Percentiles rank a stretch among this genome's conserved stretches.
Evolutionary conservation across 352 stramenopile genomes (phyloP).

Genomic region (Phytophthora sojae): DNA sequence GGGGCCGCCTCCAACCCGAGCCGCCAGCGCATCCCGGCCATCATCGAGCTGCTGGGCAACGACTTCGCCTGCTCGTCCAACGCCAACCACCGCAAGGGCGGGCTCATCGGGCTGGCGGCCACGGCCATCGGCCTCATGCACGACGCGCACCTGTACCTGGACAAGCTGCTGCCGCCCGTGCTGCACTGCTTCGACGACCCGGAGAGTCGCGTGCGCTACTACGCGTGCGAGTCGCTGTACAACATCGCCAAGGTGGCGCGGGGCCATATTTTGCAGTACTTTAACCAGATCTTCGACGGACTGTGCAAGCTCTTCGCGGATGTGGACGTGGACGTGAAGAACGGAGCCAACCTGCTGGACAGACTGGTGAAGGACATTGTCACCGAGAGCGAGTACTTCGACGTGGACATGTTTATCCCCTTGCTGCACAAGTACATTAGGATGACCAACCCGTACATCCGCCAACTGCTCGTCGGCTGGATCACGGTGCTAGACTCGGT

Average conservation of each 20-base stretch:
- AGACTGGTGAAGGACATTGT: slow-evolving; percentile 99
- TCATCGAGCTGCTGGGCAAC: slow-evolving; percentile 97
- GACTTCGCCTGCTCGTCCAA: slow-evolving; percentile 99
- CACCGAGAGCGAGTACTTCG: slow-evolving; percentile 98
- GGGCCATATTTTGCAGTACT: slow-evolving; percentile 96
- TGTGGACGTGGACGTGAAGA: slow-evolving; percentile 99
- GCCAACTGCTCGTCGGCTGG: slow-evolving; percentile 98
- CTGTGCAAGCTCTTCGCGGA: slow-evolving; percentile 97
- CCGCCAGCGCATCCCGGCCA: slow-evolving; percentile 89
- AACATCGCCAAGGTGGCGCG: slow-evolving; percentile 99
- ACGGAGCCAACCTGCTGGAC: slow-evolving; percentile 92
- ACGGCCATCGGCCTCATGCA: slow-evolving; percentile 98
- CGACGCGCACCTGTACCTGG: slow-evolving; percentile 91
- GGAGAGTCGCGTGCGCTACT: slow-evolving; percentile 98
- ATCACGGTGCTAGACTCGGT: slow-evolving; percentile 99
- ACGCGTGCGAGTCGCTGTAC: slow-evolving; percentile 99
- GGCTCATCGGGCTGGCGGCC: slow-evolving; percentile 98
- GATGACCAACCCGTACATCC: slow-evolving; percentile 99
- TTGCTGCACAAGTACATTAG: slow-evolving; percentile 99
- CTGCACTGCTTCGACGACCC: slow-evolving; percentile 99
- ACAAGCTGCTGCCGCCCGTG: slow-evolving; percentile 96
- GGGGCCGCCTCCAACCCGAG: slow-evolving; percentile 50
- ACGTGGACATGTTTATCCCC: slow-evolving; percentile 99
- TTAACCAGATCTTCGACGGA: slow-evolving; percentile 99
- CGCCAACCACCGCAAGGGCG: slow-evolving; percentile 98